Percentiles rank a stretch among this genome's conserved stretches.
These are phyloP conservation scores for Tribonema minus DNA, from an alignment of 108 stramenopile species.

Conservation along the genomic window DNA sequence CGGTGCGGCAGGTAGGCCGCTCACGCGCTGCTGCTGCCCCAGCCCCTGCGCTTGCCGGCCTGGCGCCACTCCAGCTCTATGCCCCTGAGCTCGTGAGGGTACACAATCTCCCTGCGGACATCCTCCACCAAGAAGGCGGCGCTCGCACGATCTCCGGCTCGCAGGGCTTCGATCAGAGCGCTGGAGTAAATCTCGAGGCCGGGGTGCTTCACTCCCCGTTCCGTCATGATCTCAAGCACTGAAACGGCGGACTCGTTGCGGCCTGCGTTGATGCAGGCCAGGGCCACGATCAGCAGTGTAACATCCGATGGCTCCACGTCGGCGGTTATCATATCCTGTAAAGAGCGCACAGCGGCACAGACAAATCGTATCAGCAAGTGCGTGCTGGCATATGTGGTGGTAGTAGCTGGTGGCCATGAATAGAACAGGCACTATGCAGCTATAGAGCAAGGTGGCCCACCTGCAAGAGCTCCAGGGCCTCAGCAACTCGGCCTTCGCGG, in stretches of 20 bases:
- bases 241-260: background rate
- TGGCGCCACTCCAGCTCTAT: background rate
- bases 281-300: background rate
- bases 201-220: background rate
- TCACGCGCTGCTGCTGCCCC: too few species aligned
- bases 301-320: background rate
- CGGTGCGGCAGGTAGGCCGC: too few species aligned
- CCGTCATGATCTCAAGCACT: background rate
- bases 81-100: background rate
- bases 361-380: too few species aligned
- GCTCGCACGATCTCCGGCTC: background rate
- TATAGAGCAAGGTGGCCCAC: background rate
- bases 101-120: background rate
- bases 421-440: background rate
- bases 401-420: background rate
- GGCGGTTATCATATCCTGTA: background rate
- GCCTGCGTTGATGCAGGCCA: background rate
- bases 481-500: background rate
- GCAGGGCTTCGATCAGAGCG: background rate
- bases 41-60: background rate
- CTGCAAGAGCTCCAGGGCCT: background rate
- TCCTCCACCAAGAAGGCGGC: background rate
- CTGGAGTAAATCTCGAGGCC: background rate
- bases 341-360: background rate
- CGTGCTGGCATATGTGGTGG: background rate